Conservation (phyloP, 768 basidiomycete genomes). For the Amanita subjunquillea region DNA sequence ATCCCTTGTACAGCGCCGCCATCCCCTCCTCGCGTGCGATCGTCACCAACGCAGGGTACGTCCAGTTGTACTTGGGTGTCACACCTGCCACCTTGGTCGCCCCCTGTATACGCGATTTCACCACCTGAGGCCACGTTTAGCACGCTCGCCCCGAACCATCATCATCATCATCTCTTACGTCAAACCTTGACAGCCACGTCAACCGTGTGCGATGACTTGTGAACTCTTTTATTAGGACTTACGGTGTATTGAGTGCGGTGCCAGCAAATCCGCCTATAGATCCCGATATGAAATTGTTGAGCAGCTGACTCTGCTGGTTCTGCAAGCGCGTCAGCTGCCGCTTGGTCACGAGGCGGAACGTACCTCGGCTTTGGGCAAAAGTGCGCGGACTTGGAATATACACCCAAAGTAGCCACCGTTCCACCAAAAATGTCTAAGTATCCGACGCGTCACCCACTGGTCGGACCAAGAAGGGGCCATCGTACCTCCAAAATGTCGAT, state of each 20-base stretch:
- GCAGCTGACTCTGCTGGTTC: slow-evolving; percentile 57
- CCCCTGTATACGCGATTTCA: slow-evolving; percentile 93
- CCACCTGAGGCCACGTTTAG: slow-evolving; percentile 46
- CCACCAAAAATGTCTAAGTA: slow-evolving; percentile 70
- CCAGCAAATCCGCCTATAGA: slow-evolving; percentile 84
- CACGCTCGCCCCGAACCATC: neutral
- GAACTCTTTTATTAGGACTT: slow-evolving; percentile 13
- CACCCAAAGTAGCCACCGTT: slow-evolving; percentile 94
- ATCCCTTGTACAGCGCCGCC: slow-evolving; percentile 87
- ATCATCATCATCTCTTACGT: slow-evolving; percentile 14
- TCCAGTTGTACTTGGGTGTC: slow-evolving; percentile 88
- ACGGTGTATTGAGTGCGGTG: slow-evolving; percentile 90
- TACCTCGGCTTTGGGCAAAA: slow-evolving; percentile 84
- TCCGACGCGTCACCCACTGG: slow-evolving; percentile 4
- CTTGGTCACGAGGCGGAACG: neutral
- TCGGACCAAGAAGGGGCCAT: neutral
- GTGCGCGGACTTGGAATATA: slow-evolving; percentile 73
- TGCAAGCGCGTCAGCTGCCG: slow-evolving; percentile 15
- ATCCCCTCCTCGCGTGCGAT: slow-evolving; percentile 85
- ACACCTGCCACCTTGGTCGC: slow-evolving; percentile 53
- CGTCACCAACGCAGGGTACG: slow-evolving; percentile 77
- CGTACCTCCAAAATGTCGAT: slow-evolving; percentile 91
- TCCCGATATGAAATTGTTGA: slow-evolving; percentile 93
- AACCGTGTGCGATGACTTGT: neutral
- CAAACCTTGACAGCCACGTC: slow-evolving; percentile 16